These are phyloP conservation scores for Colletotrichum truncatum DNA, from an alignment of 2,329 filamentous ascomycete genomes.

Conservation along the genomic window DNA sequence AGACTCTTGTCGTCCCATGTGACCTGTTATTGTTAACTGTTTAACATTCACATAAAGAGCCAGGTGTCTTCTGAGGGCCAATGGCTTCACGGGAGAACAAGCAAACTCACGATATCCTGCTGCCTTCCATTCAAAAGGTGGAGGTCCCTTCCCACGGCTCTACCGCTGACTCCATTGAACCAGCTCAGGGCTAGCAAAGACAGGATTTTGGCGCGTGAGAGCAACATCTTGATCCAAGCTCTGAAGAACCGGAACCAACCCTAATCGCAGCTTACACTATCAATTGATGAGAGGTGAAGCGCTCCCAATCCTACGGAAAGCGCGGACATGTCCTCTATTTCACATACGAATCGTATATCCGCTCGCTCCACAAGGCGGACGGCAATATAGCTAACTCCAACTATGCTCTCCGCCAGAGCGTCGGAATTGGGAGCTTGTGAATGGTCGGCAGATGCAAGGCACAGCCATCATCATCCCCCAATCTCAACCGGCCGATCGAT, in stretches of 20 bases:
- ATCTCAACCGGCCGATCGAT: neutral
- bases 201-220: slow-evolving; percentile 15
- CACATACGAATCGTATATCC: neutral
- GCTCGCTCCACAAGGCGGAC: neutral
- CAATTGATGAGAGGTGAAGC: neutral
- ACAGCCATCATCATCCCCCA: neutral
- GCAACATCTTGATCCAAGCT: slow-evolving; percentile 14
- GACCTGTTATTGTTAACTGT: too few relatives aligned
- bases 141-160: neutral
- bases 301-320: neutral
- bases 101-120: slow-evolving; percentile 23
- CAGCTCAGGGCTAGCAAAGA: slow-evolving; percentile 8
- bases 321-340: slow-evolving; percentile 1
- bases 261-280: neutral
- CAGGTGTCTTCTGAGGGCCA: too few relatives aligned
- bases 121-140: slow-evolving; percentile 26
- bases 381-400: slow-evolving; percentile 4
- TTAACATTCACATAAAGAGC: too few relatives aligned
- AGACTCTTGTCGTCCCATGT: slow-evolving; percentile 76
- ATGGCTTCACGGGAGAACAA: accelerated
- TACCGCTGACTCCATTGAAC: slow-evolving; percentile 2
- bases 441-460: slow-evolving; percentile 19
- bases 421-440: slow-evolving; percentile 25
- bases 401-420: neutral
- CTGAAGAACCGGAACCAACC: neutral